A percentile compares a stretch with the other conserved stretches of the same genome.
phyloP scores from a whole-genome alignment of 139 green algal species.

The Coccomyxa sp. region DNA sequence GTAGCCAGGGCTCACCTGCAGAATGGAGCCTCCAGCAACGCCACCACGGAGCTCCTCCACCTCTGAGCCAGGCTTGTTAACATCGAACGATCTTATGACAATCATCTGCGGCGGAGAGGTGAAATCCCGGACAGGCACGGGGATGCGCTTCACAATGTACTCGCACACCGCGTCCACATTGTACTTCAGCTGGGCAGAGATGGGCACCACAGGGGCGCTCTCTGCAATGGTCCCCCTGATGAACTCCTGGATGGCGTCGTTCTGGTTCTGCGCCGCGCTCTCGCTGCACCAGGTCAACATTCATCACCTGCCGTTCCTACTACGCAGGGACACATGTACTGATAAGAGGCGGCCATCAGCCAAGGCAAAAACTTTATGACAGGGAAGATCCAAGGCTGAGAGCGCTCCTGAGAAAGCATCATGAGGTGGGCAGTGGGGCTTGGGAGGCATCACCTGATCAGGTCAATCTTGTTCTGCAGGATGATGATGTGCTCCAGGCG shows the following conservation, averaged over 20 bases:
- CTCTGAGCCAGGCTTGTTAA: conserved; percentile 97
- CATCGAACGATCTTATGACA: conserved; percentile 99
- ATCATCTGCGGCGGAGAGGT: conserved; percentile 97
- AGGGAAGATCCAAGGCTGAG: too few species aligned
- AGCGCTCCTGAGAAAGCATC: too few species aligned
- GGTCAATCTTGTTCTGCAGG: conserved; percentile 88
- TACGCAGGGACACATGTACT: neutral
- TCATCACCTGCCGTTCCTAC: too few species aligned
- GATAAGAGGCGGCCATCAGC: neutral
- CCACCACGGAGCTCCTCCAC: conserved; percentile 97
- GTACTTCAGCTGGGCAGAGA: conserved; percentile 99
- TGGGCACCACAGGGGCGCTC: conserved; percentile 92
- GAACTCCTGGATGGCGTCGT: conserved; percentile 80
- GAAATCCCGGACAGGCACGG: conserved; percentile 91
- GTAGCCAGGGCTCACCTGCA: conserved; percentile 64
- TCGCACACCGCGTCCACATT: conserved; percentile 99
- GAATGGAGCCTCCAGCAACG: conserved; percentile 93
- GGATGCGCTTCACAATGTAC: conserved; percentile 95
- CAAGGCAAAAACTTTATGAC: too few species aligned
- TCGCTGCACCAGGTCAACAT: conserved; percentile 33
- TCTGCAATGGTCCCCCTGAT: conserved; percentile 93
- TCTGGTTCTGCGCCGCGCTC: conserved; percentile 84
- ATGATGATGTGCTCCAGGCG: conserved; percentile 92
- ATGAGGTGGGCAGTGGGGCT: too few species aligned
- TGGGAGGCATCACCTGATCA: conserved; percentile 83